These are phyloP conservation scores for Juncus effusus DNA, from an alignment of 176 grass and related monocot genomes.

Conservation along the genomic window DNA sequence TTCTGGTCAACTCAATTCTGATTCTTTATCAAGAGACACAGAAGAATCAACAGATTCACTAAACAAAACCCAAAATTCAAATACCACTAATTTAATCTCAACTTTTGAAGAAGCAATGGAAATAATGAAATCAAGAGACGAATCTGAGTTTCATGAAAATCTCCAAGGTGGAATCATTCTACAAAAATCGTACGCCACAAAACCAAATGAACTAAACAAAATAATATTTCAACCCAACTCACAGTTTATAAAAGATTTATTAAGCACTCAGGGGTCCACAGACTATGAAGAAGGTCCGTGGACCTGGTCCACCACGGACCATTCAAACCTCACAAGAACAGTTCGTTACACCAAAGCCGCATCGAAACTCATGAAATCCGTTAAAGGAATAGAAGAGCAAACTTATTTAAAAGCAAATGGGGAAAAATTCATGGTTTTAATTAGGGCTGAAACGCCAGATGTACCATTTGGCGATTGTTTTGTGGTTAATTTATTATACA, in stretches of 20 bases:
- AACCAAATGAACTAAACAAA: constrained; percentile 63
- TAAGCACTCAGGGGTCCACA: constrained; percentile 38
- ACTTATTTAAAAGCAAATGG: constrained; percentile 71
- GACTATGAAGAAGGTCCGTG: constrained; percentile 62
- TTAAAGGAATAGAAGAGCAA: constrained; percentile 74
- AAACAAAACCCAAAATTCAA: constrained; percentile 19
- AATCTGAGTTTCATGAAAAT: constrained; percentile 48
- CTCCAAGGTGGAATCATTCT: constrained; percentile 44
- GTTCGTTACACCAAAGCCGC: constrained; percentile 60
- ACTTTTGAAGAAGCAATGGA: constrained; percentile 66
- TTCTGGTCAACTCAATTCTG: not conserved
- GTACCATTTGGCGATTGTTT: constrained; percentile 89
- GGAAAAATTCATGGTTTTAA: constrained; percentile 48
- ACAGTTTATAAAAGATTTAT: constrained; percentile 52
- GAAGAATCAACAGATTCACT: not conserved
- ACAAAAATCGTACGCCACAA: constrained; percentile 52
- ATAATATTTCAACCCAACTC: constrained; percentile 61
- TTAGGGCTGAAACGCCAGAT: constrained; percentile 57
- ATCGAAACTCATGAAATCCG: constrained; percentile 62
- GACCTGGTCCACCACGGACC: constrained; percentile 48
- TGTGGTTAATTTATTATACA: constrained; percentile 65
- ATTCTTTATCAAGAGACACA: not conserved
- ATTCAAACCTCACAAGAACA: constrained; percentile 45
- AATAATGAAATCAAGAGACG: constrained; percentile 44
- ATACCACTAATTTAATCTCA: constrained; percentile 25